A percentile compares a stretch with the other conserved stretches of the same genome.
Evolutionary conservation across 179 eudicot genomes (phyloP).

Genomic region (Drosera spatulata): DNA sequence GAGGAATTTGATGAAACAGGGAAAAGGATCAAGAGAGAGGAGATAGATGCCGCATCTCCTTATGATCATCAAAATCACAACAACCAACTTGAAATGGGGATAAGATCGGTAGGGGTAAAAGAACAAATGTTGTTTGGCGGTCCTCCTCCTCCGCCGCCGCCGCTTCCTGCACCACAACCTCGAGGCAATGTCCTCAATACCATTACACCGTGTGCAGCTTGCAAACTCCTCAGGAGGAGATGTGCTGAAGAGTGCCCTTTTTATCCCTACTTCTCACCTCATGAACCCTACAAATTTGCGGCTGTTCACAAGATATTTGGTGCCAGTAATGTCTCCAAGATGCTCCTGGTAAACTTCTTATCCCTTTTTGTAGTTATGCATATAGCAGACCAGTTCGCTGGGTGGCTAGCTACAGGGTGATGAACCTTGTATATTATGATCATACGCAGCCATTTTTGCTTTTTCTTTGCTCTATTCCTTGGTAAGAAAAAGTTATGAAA

Average conservation of each 20-base stretch:
- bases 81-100: neutral
- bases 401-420: too few species aligned
- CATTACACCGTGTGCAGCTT: slow-evolving; percentile 68
- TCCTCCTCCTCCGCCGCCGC: slow-evolving; percentile 2
- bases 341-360: slow-evolving; percentile 40
- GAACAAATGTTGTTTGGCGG: slow-evolving; percentile 22
- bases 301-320: slow-evolving; percentile 76
- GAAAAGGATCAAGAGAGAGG: slow-evolving; percentile 44
- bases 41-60: slow-evolving; percentile 16
- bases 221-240: slow-evolving; percentile 56
- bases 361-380: too few species aligned
- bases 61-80: neutral
- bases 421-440: too few species aligned
- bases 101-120: slow-evolving; percentile 16
- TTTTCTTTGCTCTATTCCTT: too few species aligned
- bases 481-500: too few species aligned
- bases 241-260: slow-evolving; percentile 73
- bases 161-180: too few species aligned
- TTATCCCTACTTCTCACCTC: slow-evolving; percentile 70
- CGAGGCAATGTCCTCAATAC: slow-evolving; percentile 36
- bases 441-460: too few species aligned
- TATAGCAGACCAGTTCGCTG: too few species aligned
- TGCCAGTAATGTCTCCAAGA: slow-evolving; percentile 76
- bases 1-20: slow-evolving; percentile 45
- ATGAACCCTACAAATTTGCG: slow-evolving; percentile 65